Evolutionary conservation across 2,329 filamentous ascomycete species (phyloP), one percentile per base, ranked within the genome.

Genomic region (Neofusicoccum parvum): DNA sequence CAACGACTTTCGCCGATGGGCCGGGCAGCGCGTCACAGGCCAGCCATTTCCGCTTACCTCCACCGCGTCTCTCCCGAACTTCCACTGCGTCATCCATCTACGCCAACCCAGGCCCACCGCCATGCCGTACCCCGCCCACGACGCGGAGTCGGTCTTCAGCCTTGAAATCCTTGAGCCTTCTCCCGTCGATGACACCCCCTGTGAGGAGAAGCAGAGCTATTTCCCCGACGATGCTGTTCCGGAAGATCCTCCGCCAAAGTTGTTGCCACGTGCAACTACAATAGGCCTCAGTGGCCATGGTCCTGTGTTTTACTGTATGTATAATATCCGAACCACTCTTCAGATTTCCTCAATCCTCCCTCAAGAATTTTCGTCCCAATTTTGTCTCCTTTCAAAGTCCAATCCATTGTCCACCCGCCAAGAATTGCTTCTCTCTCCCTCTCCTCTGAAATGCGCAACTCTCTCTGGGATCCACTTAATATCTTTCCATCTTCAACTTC

Each of bases 161-260:
- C 85, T 97, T 66, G 85, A 90, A 60, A 88, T 94, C 74, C 82
- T 97, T 68, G 93, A 96, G 62, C 94, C 94, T 3, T 88, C 88
- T 23, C 94, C 93, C 0, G 92, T 96, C 49, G 90, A 89, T 63
- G 83, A 88, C 60, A 80, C 75, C 65, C 77, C 75, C 66, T 70
- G 77, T 53, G 78, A 83, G 63, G 71, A 78, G 36, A 83, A 88
- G 66, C 82, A 84, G 65, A 85, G 80, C 67, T 85, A 85, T 68
- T 81, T 81, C 69, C 73, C 56, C 17, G 78, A 12, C 34, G 62
- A 54, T 41, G 36, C 23, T 53, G 68, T 15, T 59, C 67, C 39
- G 65, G 67, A 10, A 53, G 64, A 78, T 76, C 66, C 69, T 59
- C 70, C 68, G 75, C 80, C 65, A 45, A 48, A 66, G 59, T 50